Conservation (phyloP, 208 protist species). For the Crithidia fasciculata region DNA sequence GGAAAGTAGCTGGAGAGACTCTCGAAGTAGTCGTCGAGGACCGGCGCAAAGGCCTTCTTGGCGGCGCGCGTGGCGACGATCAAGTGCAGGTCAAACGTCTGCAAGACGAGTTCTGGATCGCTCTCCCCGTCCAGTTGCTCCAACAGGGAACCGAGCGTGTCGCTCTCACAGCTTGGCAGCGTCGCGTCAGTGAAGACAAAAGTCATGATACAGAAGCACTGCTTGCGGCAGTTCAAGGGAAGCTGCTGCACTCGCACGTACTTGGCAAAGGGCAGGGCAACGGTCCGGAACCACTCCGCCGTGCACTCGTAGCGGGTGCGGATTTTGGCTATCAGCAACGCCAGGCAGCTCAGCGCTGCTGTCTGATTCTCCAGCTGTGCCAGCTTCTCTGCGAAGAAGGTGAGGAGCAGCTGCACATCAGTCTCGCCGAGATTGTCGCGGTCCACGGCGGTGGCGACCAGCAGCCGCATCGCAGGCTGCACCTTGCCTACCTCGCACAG, state of each 20-base stretch:
- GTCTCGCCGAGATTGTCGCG: slow-evolving; percentile 34
- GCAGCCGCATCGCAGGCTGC: slow-evolving; percentile 47
- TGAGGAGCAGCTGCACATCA: slow-evolving; percentile 50
- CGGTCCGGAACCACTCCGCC: slow-evolving; percentile 17
- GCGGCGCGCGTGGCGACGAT: slow-evolving; percentile 27
- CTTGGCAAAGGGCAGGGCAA: slow-evolving; percentile 19
- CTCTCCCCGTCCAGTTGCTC: slow-evolving; percentile 74
- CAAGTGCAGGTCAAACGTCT: slow-evolving; percentile 52
- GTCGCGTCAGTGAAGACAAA: slow-evolving; percentile 34
- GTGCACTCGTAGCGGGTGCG: slow-evolving; percentile 14
- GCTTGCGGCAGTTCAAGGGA: slow-evolving; percentile 28
- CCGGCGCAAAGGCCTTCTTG: slow-evolving; percentile 25
- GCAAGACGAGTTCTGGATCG: slow-evolving; percentile 72
- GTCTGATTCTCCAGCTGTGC: slow-evolving; percentile 39
- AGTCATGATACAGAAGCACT: slow-evolving; percentile 30
- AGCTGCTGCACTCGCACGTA: slow-evolving; percentile 40
- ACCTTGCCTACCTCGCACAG: slow-evolving; percentile 51
- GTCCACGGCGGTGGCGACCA: slow-evolving; percentile 37
- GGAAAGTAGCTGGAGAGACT: slow-evolving; percentile 87
- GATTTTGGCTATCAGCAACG: slow-evolving; percentile 41
- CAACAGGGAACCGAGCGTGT: slow-evolving; percentile 50
- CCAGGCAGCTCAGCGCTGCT: slow-evolving; percentile 41
- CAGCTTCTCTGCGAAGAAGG: slow-evolving; percentile 65
- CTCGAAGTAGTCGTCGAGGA: slow-evolving; percentile 77
- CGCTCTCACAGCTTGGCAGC: slow-evolving; percentile 6